Percentiles rank a stretch among this genome's conserved stretches.
These are phyloP conservation scores for Ogataea trehalophila DNA, from an alignment of 805 yeast genomes.

Conservation along the genomic window DNA sequence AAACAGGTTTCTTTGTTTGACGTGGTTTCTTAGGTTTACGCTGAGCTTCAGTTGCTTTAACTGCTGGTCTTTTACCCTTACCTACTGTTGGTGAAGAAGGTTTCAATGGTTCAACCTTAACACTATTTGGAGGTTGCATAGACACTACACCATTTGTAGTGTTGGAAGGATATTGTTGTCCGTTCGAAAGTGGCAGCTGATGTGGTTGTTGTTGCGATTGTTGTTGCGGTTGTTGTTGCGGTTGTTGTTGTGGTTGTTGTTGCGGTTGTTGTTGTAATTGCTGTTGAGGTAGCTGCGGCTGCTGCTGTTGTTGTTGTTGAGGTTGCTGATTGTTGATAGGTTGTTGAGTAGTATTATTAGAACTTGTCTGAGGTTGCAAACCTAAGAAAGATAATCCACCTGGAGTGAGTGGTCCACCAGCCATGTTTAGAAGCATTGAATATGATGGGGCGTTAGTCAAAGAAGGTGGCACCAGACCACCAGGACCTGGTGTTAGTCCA, in stretches of 20 bases:
- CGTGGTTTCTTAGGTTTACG: not conserved
- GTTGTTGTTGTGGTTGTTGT: not conserved
- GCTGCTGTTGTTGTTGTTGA: constrained; percentile 1
- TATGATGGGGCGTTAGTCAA: constrained; percentile 13
- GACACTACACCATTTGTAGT: no score
- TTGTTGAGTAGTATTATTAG: not conserved
- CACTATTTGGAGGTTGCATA: no score
- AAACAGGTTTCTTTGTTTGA: not conserved
- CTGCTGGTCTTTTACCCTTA: not conserved
- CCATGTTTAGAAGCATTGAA: constrained; percentile 20
- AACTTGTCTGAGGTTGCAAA: constrained; percentile 2
- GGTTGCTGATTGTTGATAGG: not conserved
- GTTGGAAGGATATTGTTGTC: no score
- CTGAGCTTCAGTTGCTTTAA: not conserved
- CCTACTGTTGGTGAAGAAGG: no score
- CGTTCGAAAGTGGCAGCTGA: not conserved
- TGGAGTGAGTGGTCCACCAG: constrained; percentile 24
- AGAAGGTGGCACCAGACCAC: constrained; percentile 28
- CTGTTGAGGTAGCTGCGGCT: constrained; percentile 1
- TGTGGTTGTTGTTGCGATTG: constrained; percentile 3
- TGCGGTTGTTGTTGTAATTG: constrained; percentile 3
- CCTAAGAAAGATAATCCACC: constrained; percentile 18
- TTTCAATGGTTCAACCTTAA: no score
- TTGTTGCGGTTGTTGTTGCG: constrained; percentile 2
- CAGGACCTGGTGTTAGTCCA: constrained; percentile 67